Percentiles rank a stretch among this genome's conserved stretches.
phyloP scores from a whole-genome alignment of 1,284 basidiomycete species.

The Meira miltonrushii region DNA sequence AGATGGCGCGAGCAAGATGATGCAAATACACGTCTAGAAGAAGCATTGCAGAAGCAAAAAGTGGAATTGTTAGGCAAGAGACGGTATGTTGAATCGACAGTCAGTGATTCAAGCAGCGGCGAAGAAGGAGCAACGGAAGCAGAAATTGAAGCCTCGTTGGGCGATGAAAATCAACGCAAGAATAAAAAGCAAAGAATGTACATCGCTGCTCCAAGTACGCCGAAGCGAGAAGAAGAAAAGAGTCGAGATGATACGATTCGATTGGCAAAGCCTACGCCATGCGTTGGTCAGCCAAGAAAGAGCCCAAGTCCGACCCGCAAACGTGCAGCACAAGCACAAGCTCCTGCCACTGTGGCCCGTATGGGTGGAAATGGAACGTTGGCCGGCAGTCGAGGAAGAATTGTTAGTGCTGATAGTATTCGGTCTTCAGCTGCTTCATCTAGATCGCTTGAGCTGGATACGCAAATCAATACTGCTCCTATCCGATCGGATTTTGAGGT shows the following conservation, averaged over 20 bases:
- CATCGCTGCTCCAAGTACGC: slow-evolving; percentile 16
- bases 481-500: too few species aligned
- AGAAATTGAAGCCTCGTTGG: slow-evolving; percentile 7
- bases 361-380: slow-evolving; percentile 3
- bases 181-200: background rate
- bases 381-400: background rate
- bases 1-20: slow-evolving; percentile 41
- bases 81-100: slow-evolving; percentile 17
- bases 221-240: slow-evolving; percentile 16
- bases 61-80: background rate
- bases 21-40: slow-evolving; percentile 18
- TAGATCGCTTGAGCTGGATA: background rate
- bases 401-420: background rate
- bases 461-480: background rate
- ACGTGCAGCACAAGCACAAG: slow-evolving; percentile 24
- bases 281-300: slow-evolving; percentile 50
- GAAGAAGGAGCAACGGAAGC: slow-evolving; percentile 6
- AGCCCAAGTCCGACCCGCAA: slow-evolving; percentile 43
- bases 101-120: slow-evolving; percentile 6
- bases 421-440: background rate
- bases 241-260: slow-evolving; percentile 15
- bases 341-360: slow-evolving; percentile 2
- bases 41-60: slow-evolving; percentile 5
- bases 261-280: slow-evolving; percentile 43
- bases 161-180: slow-evolving; percentile 11